Conservation (phyloP, 1,139 yeast species). For the Blastobotrys apis region DNA sequence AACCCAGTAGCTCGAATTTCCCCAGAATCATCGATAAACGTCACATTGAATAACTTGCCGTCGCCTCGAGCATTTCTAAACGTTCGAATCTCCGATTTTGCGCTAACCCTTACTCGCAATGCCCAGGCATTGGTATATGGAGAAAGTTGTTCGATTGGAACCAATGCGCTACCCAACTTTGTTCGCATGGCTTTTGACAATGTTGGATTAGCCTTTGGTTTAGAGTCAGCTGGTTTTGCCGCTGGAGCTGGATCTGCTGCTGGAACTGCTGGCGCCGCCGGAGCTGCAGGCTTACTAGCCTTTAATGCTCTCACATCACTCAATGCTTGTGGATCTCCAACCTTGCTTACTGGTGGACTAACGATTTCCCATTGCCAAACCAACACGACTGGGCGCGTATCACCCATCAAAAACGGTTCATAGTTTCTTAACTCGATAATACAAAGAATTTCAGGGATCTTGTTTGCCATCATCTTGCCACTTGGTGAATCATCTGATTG, state of each 20-base stretch:
- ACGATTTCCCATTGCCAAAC: conserved; percentile 14
- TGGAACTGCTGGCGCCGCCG: conserved; percentile 3
- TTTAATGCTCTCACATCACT: conserved; percentile 4
- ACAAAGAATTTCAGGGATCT: conserved; percentile 4
- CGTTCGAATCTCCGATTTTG: conserved; percentile 80
- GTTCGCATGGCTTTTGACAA: conserved; percentile 1
- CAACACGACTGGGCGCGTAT: conserved; percentile 14
- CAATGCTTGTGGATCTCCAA: conserved; percentile 14
- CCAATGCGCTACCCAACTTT: conserved; percentile 30
- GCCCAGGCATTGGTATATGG: conserved; percentile 93
- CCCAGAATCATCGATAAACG: conserved; percentile 88
- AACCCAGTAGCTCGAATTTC: conserved; percentile 96
- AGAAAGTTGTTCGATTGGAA: conserved; percentile 81
- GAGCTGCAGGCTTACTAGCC: background rate
- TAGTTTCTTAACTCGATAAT: conserved; percentile 14
- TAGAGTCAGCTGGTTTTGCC: conserved; percentile 3
- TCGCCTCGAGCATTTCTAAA: conserved; percentile 86
- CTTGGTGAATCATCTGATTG: conserved; percentile 12
- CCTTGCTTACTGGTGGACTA: conserved; percentile 2
- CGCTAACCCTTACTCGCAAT: conserved; percentile 85
- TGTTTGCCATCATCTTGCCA: conserved; percentile 8
- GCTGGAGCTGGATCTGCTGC: conserved; percentile 8
- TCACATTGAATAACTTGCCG: conserved; percentile 85
- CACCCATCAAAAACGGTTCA: conserved; percentile 18
- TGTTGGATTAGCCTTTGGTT: background rate